A percentile compares a stretch with the other conserved stretches of the same genome.
Conservation (phyloP, 23 red algal genomes). For the Gracilaria vermiculophylla region DNA sequence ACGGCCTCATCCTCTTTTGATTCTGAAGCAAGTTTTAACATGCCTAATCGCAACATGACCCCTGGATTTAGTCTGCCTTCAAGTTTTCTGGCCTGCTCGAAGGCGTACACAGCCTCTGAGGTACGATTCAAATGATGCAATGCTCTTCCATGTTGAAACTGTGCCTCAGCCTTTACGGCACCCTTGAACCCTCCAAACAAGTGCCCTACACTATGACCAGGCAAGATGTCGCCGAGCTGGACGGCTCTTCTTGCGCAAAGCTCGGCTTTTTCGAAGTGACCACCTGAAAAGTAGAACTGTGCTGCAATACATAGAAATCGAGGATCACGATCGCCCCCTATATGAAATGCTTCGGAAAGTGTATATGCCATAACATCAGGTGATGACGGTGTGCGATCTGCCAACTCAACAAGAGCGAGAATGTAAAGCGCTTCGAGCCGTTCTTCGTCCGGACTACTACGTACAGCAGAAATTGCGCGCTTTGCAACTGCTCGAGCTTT, state of each 20-base stretch:
- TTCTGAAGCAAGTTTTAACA: constrained; percentile 54
- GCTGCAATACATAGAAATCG: constrained; percentile 35
- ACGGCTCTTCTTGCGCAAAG: constrained; percentile 27
- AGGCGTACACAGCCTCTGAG: constrained; percentile 22
- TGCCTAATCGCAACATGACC: constrained; percentile 37
- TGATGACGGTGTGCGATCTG: constrained; percentile 7
- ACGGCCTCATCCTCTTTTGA: constrained; percentile 50
- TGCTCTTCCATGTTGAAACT: constrained; percentile 43
- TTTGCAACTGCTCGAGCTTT: constrained; percentile 26
- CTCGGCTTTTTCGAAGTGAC: constrained; percentile 40
- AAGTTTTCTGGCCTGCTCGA: constrained; percentile 27
- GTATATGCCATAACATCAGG: constrained; percentile 9
- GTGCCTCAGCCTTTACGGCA: constrained; percentile 1
- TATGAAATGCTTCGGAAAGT: constrained; percentile 43
- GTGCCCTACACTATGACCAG: constrained; percentile 18
- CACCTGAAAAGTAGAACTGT: constrained; percentile 49
- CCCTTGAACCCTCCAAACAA: constrained; percentile 33
- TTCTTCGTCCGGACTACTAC: constrained; percentile 11
- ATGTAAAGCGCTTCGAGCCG: constrained; percentile 57
- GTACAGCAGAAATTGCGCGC: constrained; percentile 36
- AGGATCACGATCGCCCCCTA: constrained; percentile 40
- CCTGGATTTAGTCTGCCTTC: constrained; percentile 52
- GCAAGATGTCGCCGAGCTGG: not conserved
- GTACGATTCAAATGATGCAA: constrained; percentile 33
- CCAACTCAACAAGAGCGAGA: constrained; percentile 47